Base-by-base conservation (phyloP, 179 eudicot species). In the Drosera spatulata region DNA sequence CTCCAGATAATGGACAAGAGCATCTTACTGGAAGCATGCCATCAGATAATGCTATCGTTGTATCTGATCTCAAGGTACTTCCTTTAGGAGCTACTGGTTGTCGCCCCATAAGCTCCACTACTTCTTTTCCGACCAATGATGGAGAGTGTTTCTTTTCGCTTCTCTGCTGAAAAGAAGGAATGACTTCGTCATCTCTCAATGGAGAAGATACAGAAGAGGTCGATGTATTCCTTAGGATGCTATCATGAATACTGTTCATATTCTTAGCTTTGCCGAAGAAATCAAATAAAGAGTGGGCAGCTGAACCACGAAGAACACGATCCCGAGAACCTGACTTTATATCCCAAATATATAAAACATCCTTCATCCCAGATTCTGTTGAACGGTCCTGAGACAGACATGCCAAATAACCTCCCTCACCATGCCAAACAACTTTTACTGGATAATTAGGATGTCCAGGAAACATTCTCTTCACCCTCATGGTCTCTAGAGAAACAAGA, bases 211-310 rank as follows among this genome's bases (percentile, higher is more conserved):
- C 71, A 10, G 88, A 79, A 60, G 97, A 82, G 67, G 80, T 84
- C n/a, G 97, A 89, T 58, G 93, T 79, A 72, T 81, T 86, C 69
- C 75, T 74, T 50, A 73, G 69, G 47, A 80, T 56, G 63, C 67
- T 62, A 12, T 76, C 74, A 50, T 71, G 66, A n/a, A 63, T 40
- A 55, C 64, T 63, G 65, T 42, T 66, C 57, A 53, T 66, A 56
- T 64, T 79, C 41, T 66, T 39, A 62, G 69, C 76, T 69, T 55
- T 72, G 77, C 81, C 78, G 61, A 93, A 89, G 71, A 84, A 81
- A 74, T 77, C 89, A 75, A 84, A 89, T 97, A 93, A 79, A 47
- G 99, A 93, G 69, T 77, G 93, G 53, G 99, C 89, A 55, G 99
- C 93, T 61, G 82, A 67, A 56, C 95, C 95, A 64, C 83, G 97